Evolutionary conservation across 73 alveolate species (phyloP), one percentile per base, ranked within the genome.

Genomic region (Paramecium sexaurelia): DNA sequence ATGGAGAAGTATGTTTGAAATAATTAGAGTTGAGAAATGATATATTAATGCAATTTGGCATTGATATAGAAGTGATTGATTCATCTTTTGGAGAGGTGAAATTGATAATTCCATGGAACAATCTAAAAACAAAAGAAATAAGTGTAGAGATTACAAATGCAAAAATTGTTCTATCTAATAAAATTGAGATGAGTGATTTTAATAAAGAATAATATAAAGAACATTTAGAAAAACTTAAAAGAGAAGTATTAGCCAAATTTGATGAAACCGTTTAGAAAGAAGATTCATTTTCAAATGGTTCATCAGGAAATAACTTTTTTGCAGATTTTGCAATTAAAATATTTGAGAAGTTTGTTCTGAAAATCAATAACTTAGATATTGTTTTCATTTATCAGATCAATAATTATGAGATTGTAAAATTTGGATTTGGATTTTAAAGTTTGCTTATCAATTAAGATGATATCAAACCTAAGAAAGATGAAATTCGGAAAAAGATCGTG

Each of bases 1-100:
- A 78, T 41, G 90, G 90, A 78, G 32, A 78, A 78, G 27, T 78
- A 1, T 29, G 90, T 78, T 78, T 78, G 90, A 78, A 78, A 78
- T 37, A 78, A 36, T 19, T 78, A 24, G 71, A 29, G n/a, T 78
- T 78, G 41, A 78, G 73, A 43, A 78, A 78, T 78, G 90, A 78
- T 43, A 15, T 78, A 20, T 33, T 78, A 19, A 41, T 78, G 73
- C 73, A 78, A 8, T 45, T 41, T 45, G 90, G 90, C 10, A 78
- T 78, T 78, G 75, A 78, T 22, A 24, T 78, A 7, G 75, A 78
- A 40, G 55, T 78, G n/a, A 78, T 78, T 43, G 90, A 78, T 11
- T 78, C 90, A 29, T 43, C 29, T 41, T 19, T 78, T 78, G 90
- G 90, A 8, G 40, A 78, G 7, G 73, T 78, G n/a, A 78, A 45